Conservation (phyloP, 306 rosid genomes). For the Begonia fuchsioides region DNA sequence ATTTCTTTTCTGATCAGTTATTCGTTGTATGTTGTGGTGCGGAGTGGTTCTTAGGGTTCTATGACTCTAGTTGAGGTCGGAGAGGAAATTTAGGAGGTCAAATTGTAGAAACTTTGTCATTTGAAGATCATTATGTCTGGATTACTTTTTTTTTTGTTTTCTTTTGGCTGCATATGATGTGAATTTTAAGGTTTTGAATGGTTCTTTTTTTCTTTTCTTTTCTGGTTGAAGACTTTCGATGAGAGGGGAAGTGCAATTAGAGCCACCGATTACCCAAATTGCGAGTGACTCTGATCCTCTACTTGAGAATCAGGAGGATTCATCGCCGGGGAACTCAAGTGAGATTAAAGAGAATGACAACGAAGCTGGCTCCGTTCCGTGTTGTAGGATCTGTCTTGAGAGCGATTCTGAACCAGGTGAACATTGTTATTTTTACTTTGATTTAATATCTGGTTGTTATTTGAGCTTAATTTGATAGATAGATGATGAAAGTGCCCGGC, state of each 20-base stretch:
- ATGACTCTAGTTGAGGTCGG: too few species aligned
- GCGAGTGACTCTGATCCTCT: conserved; percentile 82
- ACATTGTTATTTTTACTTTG: not conserved
- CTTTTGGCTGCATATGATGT: too few species aligned
- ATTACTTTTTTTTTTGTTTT: too few species aligned
- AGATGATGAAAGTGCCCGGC: not conserved
- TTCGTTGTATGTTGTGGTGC: too few species aligned
- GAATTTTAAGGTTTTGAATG: too few species aligned
- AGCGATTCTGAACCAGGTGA: conserved; percentile 82
- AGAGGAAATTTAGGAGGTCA: too few species aligned
- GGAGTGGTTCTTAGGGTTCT: too few species aligned
- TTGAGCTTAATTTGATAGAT: not conserved
- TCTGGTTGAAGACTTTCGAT: conserved; percentile 15
- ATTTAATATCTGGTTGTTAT: too few species aligned
- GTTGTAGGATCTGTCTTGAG: conserved; percentile 94
- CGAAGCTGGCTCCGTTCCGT: conserved; percentile 64
- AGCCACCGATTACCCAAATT: conserved; percentile 32
- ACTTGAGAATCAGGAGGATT: conserved; percentile 34
- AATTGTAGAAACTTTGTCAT: too few species aligned
- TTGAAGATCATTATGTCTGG: too few species aligned
- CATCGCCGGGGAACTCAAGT: conserved; percentile 37
- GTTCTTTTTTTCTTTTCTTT: too few species aligned
- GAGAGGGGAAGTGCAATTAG: conserved; percentile 87
- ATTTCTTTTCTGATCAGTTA: too few species aligned
- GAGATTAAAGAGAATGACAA: conserved; percentile 67